These are phyloP conservation scores for Podospora pseudocomata DNA, from an alignment of 495 filamentous ascomycete species.

Conservation along the genomic window DNA sequence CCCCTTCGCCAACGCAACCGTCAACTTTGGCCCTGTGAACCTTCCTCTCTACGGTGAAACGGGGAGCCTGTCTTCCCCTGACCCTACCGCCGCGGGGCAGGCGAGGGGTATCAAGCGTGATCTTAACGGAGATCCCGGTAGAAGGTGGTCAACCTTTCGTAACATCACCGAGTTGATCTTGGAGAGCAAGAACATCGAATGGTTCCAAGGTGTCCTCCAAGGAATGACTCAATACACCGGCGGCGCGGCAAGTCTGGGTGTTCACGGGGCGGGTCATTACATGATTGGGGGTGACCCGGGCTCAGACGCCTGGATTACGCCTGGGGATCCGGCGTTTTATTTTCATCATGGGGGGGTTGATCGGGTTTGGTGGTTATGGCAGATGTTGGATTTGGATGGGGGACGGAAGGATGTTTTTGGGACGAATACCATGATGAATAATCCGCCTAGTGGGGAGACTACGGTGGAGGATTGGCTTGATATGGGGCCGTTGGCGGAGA, in stretches of 20 bases:
- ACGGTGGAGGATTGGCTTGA: conserved; percentile 29
- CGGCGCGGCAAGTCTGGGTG: conserved; percentile 8
- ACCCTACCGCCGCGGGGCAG: conserved; percentile 39
- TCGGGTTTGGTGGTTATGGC: conserved; percentile 68
- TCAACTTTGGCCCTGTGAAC: conserved; percentile 53
- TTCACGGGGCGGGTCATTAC: conserved; percentile 64
- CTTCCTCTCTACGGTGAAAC: conserved; percentile 29
- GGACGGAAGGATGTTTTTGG: conserved; percentile 36
- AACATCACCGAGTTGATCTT: conserved; percentile 45
- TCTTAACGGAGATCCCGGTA: conserved; percentile 47
- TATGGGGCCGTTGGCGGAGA: conserved; percentile 12
- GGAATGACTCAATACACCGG: conserved; percentile 49
- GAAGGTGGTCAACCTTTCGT: conserved; percentile 33
- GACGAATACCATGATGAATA: conserved; percentile 32
- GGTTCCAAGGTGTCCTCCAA: conserved; percentile 49
- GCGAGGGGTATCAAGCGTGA: conserved; percentile 66
- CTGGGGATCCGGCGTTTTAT: conserved; percentile 66
- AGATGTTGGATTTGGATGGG: conserved; percentile 48
- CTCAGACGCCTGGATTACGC: conserved; percentile 53
- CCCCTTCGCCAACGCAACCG: conserved; percentile 50
- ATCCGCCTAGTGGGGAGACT: conserved; percentile 36
- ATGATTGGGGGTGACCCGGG: conserved; percentile 36
- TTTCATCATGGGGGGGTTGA: conserved; percentile 67
- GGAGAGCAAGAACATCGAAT: conserved; percentile 41
- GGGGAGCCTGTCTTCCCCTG: conserved; percentile 12